phyloP scores from a whole-genome alignment of 1,139 yeast genomes.

The Williopsis jadinii region DNA sequence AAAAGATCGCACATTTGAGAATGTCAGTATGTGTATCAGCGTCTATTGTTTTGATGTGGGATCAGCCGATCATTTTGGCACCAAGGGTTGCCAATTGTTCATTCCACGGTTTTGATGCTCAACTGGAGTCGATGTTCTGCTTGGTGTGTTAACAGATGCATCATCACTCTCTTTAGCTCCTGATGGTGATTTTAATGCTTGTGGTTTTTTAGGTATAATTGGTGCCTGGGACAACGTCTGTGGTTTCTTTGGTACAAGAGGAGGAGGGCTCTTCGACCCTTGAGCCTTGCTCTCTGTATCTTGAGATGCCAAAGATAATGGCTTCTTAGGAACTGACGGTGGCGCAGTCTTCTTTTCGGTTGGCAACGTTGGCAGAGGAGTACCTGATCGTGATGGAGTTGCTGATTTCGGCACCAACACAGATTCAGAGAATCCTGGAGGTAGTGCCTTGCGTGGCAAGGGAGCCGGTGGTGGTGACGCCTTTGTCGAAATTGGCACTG shows the following conservation, averaged over 20 bases:
- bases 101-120: neutral
- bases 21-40: neutral
- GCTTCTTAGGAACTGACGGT: slow-evolving; percentile 8
- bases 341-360: neutral
- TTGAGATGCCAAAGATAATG: slow-evolving; percentile 3
- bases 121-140: neutral
- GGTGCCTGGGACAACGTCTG: slow-evolving; percentile 10
- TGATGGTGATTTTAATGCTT: slow-evolving; percentile 3
- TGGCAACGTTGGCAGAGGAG: slow-evolving; percentile 9
- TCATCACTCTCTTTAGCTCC: too few species aligned
- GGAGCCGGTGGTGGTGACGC: slow-evolving; percentile 17
- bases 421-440: slow-evolving; percentile 21
- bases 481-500: slow-evolving; percentile 14
- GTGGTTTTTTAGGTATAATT: slow-evolving; percentile 15
- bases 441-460: slow-evolving; percentile 16
- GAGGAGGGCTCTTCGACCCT: slow-evolving; percentile 1
- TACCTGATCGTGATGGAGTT: slow-evolving; percentile 16
- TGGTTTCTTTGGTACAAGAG: slow-evolving; percentile 12
- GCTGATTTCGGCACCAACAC: slow-evolving; percentile 18
- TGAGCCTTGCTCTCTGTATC: slow-evolving; percentile 1
- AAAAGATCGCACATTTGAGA: neutral
- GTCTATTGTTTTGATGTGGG: neutral
- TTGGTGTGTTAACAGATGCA: slow-evolving; percentile 1
- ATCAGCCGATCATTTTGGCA: slow-evolving; percentile 3
- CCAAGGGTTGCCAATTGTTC: slow-evolving; percentile 6